Evolutionary conservation across 768 basidiomycete species (phyloP), one percentile per base, ranked within the genome.

Genomic region (Hemileccinum rubropunctum): DNA sequence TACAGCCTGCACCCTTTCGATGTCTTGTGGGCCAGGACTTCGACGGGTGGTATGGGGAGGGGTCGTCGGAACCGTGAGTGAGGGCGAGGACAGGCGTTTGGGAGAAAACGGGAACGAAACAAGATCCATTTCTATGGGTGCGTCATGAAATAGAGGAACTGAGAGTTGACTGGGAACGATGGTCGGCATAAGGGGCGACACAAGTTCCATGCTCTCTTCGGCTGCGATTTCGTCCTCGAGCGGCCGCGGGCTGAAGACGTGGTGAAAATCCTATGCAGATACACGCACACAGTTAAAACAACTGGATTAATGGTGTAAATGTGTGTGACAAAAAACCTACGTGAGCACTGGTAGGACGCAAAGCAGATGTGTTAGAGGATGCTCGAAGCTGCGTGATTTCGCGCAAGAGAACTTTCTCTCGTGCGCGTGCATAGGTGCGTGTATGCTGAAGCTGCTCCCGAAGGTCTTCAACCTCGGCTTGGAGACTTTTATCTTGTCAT

Each of bases 161-260:
- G 67, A 45, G 17, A 60, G 17, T 11, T 14, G 47, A 3, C 43
- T 32, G 6, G 61, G 48, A 15, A 64, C 36, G n/a, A 59, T 52
- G 12, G 60, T 73, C 13, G 75, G 75, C 42, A 70, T 45, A 11
- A 80, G 62, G n/a, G 79, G 78, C 6, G 78, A 77, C 4, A 72
- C 78, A 5, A 81, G 72, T 40, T 79, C 78, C 79, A 81, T 79
- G 6, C 74, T 74, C 46, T 71, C 63, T 45, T 77, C 76, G 8
- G 69, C 64, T 28, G 73, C 68, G 14, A 68, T 56, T 11, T 58
- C 57, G 10, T 53, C 63, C 10, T 73, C 75, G 4, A 74, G 55
- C 1, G 67, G 56, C 27, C 61, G 58, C 5, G 54, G 41, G 28
- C 52, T 46, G 17, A 53, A 51, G 40, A 48, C 11, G 18, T 46